Evolutionary conservation across 2,329 filamentous ascomycete genomes (phyloP).

Genomic region (Chaetomiaceae sp.): DNA sequence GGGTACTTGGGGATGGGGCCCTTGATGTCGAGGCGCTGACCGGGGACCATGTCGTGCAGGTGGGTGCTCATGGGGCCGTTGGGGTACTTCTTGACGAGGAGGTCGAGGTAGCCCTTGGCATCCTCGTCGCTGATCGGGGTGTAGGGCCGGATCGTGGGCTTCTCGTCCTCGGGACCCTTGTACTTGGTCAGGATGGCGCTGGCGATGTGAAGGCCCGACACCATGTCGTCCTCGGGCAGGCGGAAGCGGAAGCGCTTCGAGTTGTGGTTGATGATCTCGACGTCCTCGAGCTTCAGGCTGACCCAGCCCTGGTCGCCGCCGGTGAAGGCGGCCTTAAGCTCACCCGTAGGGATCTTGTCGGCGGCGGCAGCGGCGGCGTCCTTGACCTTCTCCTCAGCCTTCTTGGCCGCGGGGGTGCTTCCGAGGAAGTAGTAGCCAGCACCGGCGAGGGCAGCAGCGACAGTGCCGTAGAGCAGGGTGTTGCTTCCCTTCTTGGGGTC

Average conservation of each 20-base stretch:
- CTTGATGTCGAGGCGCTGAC: conserved; percentile 85
- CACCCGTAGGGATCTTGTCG: conserved; percentile 34
- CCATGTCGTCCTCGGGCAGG: conserved; percentile 75
- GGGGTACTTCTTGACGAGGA: conserved; percentile 89
- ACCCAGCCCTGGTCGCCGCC: conserved; percentile 90
- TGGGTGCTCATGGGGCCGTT: conserved; percentile 88
- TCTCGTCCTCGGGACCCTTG: conserved; percentile 76
- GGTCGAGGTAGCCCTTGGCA: conserved; percentile 73
- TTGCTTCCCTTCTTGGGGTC: conserved; percentile 45
- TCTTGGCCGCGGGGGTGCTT: conserved; percentile 48
- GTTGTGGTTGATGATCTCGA: conserved; percentile 85
- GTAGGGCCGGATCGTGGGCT: conserved; percentile 86
- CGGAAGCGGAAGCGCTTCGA: conserved; percentile 89
- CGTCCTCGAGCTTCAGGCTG: conserved; percentile 70
- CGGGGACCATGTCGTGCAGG: conserved; percentile 75
- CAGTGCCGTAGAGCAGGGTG: conserved; percentile 55
- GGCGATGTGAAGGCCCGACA: conserved; percentile 75
- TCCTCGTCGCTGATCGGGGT: conserved; percentile 88
- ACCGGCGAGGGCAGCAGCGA: conserved; percentile 54
- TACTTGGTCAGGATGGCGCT: conserved; percentile 91
- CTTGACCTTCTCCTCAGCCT: conserved; percentile 52
- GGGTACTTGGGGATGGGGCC: conserved; percentile 91
- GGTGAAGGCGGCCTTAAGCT: conserved; percentile 54
- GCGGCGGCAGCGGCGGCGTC: conserved; percentile 36
- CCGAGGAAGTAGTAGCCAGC: conserved; percentile 53